Base-by-base conservation (phyloP, 805 yeast genomes). In the Starmerella apicola region DNA sequence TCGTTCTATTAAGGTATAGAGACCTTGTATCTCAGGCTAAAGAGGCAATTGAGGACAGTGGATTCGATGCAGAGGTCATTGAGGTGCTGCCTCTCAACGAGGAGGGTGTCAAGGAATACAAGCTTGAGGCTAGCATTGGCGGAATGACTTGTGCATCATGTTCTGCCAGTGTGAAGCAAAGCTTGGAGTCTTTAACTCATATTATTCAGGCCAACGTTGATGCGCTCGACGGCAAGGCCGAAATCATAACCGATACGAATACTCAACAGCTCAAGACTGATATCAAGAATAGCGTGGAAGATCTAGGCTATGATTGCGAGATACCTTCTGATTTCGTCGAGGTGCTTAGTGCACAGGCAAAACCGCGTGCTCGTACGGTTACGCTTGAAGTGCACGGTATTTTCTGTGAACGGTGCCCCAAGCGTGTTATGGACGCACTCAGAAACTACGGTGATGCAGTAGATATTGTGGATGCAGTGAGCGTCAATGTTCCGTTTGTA, bases 71-170 rank as follows among this genome's bases (percentile, higher is more conserved):
- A 31, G 67, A 63, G 16, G 58, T 78, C 12, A 53, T 74, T 5
- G 83, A 78, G 47, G 62, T 78, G 7, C 53, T 76, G 18, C 85
- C 83, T 1, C 67, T 76, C 3, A 67, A 67, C 24, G 61, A 70
- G 25, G 37, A 51, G 3, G 32, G 13, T 20, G 41, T 46, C 19
- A 30, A 34, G 24, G 43, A 57, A 20, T 70, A 63, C 49, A 69
- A 68, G 49, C 70, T 77, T 7, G 61, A 66, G 9, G 84, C 83
- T 1, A 59, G 74, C 0, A 72, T 81, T 32, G 81, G 78, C 9
- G 88, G 86, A 3, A 78, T 80, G 56, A 74, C 84, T 0, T 81
- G 88, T 59, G 75, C 81, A 6, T 73, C 83, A 0, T 78, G 91
- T 57, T 74, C 74, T 1, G 66, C 66, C 30, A 63, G 86, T 0